A percentile compares a stretch with the other conserved stretches of the same genome.
phyloP scores from a whole-genome alignment of 1,284 basidiomycete species.

The Microstroma glucosiphilum region DNA sequence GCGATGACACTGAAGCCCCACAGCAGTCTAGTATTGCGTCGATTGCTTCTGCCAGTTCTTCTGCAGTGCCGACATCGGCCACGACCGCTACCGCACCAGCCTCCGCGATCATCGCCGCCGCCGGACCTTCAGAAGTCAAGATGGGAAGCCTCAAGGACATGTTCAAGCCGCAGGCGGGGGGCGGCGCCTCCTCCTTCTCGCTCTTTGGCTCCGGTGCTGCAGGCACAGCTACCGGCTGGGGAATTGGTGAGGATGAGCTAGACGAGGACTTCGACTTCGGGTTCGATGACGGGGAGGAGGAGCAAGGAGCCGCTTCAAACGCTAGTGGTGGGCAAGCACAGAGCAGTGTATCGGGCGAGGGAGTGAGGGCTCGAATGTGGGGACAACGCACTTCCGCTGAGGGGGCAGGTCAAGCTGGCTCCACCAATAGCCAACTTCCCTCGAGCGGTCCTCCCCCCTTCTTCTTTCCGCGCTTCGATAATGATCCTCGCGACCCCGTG shows the following conservation, averaged over 20 bases:
- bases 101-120: background rate
- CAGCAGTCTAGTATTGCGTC: background rate
- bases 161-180: slow-evolving; percentile 39
- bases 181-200: slow-evolving; percentile 23
- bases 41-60: no score
- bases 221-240: slow-evolving; percentile 16
- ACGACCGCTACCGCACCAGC: background rate
- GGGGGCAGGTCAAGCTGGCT: no score
- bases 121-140: slow-evolving; percentile 10
- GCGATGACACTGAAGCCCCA: background rate
- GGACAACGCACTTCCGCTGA: no score
- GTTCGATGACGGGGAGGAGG: slow-evolving; percentile 11
- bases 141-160: slow-evolving; percentile 40
- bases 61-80: no score
- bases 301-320: background rate
- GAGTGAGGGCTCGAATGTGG: no score
- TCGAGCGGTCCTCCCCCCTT: background rate
- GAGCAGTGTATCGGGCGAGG: no score
- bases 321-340: no score
- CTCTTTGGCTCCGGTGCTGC: slow-evolving; percentile 29
- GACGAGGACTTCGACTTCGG: slow-evolving; percentile 22
- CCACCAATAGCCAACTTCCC: background rate
- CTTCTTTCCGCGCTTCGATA: slow-evolving; percentile 4
- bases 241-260: slow-evolving; percentile 20
- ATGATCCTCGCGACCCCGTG: background rate